A percentile compares a stretch with the other conserved stretches of the same genome.
Conservation (phyloP, 306 rosid species). For the Abrus precatorius region DNA sequence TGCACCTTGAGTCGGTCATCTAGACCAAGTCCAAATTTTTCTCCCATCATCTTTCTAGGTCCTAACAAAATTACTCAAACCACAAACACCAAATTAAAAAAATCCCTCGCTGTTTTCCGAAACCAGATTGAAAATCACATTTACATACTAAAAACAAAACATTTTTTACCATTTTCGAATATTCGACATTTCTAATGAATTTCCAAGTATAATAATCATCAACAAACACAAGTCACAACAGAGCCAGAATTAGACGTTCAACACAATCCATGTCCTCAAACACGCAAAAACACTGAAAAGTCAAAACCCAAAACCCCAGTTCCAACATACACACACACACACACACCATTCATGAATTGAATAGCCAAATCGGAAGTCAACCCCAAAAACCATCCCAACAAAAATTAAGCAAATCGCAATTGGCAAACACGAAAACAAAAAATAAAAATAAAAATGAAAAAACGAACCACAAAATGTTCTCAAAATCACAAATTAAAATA, state of each 20-base stretch:
- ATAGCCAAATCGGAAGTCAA: conserved; percentile 64
- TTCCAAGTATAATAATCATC: conserved; percentile 1
- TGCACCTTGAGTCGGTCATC: neutral
- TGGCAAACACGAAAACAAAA: neutral
- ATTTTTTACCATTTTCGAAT: neutral
- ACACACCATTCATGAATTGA: conserved; percentile 51
- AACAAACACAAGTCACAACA: neutral
- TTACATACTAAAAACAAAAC: neutral
- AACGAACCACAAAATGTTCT: conserved; percentile 10
- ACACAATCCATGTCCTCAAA: conserved; percentile 28
- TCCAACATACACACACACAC: conserved; percentile 34
- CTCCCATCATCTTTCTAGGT: neutral
- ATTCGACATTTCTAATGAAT: neutral
- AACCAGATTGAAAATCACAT: neutral
- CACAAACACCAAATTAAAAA: neutral
- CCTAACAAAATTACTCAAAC: conserved; percentile 4
- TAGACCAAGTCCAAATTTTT: neutral
- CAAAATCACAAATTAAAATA: conserved; percentile 16
- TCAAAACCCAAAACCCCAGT: conserved; percentile 34
- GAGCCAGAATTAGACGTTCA: conserved; percentile 6
- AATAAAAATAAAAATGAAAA: neutral
- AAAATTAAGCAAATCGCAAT: conserved; percentile 38
- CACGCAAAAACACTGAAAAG: neutral
- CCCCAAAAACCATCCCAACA: conserved; percentile 48
- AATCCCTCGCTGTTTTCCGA: neutral